These are phyloP conservation scores for Trichophyton mentagrophytes DNA, from an alignment of 2,329 filamentous ascomycete genomes.

Conservation along the genomic window DNA sequence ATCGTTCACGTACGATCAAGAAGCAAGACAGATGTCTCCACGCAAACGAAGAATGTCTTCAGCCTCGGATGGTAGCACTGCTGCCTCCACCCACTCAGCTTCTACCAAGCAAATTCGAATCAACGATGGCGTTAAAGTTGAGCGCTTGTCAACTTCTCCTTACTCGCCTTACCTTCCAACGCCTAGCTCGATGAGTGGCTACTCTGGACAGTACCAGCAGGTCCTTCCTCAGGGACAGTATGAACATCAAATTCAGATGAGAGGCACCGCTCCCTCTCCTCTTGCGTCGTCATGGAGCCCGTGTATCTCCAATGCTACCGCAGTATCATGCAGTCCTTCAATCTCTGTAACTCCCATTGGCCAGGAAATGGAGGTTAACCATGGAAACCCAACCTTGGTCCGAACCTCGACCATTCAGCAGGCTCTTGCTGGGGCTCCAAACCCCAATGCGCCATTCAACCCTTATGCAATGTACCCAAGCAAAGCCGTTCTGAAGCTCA, in stretches of 20 bases:
- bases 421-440: conserved; percentile 25
- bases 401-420: conserved; percentile 55
- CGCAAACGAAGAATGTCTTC: conserved; percentile 47
- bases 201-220: conserved; percentile 26
- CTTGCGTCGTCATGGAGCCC: conserved; percentile 37
- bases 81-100: conserved; percentile 37
- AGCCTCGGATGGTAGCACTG: conserved; percentile 34
- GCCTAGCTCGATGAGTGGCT: conserved; percentile 32
- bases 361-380: conserved; percentile 33
- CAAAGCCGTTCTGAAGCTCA: conserved; percentile 75
- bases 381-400: conserved; percentile 45
- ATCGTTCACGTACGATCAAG: conserved; percentile 48
- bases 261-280: conserved; percentile 38
- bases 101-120: conserved; percentile 37
- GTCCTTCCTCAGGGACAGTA: conserved; percentile 32
- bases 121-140: conserved; percentile 37
- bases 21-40: conserved; percentile 27
- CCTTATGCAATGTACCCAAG: conserved; percentile 69
- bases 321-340: conserved; percentile 32
- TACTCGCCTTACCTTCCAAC: conserved; percentile 41
- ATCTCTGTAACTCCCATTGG: conserved; percentile 29
- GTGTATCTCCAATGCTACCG: conserved; percentile 35
- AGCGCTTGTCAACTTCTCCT: conserved; percentile 35
- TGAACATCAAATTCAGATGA: conserved; percentile 30
- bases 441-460: conserved; percentile 49